Conservation (phyloP, 2,329 filamentous ascomycete species). For the Amauroascus niger region DNA sequence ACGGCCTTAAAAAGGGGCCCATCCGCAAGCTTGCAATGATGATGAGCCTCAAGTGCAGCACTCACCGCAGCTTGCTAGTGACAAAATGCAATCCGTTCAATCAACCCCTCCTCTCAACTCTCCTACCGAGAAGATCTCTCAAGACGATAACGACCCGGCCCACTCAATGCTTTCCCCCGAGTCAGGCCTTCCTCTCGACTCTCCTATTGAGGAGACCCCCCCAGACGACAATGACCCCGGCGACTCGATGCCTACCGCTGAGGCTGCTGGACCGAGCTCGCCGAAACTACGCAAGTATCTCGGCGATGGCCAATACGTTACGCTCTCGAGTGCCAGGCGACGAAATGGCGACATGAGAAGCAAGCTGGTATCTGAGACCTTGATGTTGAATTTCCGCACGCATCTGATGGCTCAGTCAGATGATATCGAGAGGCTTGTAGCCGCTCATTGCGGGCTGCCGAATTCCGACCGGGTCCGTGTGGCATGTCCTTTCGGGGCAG, state of each 20-base stretch:
- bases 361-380: not conserved
- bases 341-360: not conserved
- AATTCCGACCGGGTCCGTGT: slow-evolving; percentile 10
- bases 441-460: slow-evolving; percentile 14
- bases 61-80: no score
- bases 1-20: no score
- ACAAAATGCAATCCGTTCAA: no score
- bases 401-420: not conserved
- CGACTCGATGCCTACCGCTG: not conserved
- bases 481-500: not conserved
- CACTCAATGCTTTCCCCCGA: not conserved
- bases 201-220: not conserved
- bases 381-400: not conserved
- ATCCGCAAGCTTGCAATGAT: no score
- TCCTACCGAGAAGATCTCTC: no score
- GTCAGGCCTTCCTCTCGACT: not conserved
- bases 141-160: no score
- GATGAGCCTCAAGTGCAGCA: no score
- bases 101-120: no score
- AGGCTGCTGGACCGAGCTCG: not conserved
- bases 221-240: not conserved
- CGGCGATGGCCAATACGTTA: not conserved
- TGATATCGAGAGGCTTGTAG: slow-evolving; percentile 6
- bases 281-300: not conserved
- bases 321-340: not conserved